Conservation (phyloP, 2,329 filamentous ascomycete species). For the Penicillium sp. region DNA sequence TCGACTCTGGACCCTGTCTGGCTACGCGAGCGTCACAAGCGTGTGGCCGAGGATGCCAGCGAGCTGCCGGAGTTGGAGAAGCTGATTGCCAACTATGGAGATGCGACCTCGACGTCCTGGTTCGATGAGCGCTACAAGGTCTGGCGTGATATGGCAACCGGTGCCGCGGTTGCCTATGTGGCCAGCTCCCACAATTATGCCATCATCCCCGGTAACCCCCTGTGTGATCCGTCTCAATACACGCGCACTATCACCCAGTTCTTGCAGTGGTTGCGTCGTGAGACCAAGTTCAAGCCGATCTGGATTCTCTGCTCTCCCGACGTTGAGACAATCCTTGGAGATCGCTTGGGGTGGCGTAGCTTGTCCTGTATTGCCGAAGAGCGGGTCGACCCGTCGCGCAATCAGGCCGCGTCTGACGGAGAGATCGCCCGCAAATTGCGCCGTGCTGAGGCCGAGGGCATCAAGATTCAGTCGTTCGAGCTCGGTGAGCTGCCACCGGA, state of each 20-base stretch:
- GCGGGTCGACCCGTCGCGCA: slow-evolving; percentile 69
- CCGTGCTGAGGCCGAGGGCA: slow-evolving; percentile 73
- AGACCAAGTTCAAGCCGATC: slow-evolving; percentile 68
- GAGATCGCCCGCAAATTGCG: slow-evolving; percentile 70
- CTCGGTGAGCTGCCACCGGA: slow-evolving; percentile 59
- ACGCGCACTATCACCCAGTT: slow-evolving; percentile 67
- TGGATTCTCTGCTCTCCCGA: slow-evolving; percentile 84
- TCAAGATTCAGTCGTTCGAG: slow-evolving; percentile 70
- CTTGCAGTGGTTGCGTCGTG: slow-evolving; percentile 67
- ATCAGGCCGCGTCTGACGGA: slow-evolving; percentile 60
- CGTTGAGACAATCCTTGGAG: slow-evolving; percentile 72
- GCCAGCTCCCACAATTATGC: slow-evolving; percentile 65
- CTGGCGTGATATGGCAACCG: slow-evolving; percentile 74
- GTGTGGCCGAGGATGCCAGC: slow-evolving; percentile 43
- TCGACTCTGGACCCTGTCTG: slow-evolving; percentile 70
- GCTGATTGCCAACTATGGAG: slow-evolving; percentile 90
- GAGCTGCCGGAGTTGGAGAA: slow-evolving; percentile 72
- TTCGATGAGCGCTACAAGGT: slow-evolving; percentile 81
- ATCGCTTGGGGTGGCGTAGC: slow-evolving; percentile 78
- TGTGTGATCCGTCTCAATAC: slow-evolving; percentile 76
- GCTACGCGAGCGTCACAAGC: slow-evolving; percentile 40
- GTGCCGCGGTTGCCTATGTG: slow-evolving; percentile 80
- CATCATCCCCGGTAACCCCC: slow-evolving; percentile 79
- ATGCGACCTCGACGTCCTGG: slow-evolving; percentile 91
- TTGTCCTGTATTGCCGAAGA: slow-evolving; percentile 86